phyloP scores from a whole-genome alignment of 2,329 filamentous ascomycete species.

The Didymella keratinophila region DNA sequence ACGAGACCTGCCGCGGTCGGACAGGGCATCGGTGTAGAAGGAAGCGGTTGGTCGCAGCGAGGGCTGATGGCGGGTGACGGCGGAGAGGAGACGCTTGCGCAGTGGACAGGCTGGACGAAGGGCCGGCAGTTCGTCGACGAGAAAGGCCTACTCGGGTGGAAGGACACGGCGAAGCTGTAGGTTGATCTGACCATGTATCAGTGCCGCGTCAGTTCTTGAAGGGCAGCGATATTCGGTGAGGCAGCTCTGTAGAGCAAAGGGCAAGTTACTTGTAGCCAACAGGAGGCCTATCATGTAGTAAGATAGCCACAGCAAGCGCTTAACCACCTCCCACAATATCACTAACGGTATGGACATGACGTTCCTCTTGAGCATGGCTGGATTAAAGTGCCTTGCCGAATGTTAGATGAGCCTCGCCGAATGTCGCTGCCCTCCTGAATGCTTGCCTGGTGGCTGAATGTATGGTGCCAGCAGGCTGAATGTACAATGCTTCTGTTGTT shows the following conservation, averaged over 20 bases:
- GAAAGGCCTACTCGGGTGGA: constrained; percentile 50
- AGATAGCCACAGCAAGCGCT: no score
- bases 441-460: not conserved
- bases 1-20: constrained; percentile 58
- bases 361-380: no score
- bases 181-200: not conserved
- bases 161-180: constrained; percentile 51
- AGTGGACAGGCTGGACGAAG: constrained; percentile 80
- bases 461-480: constrained; percentile 14
- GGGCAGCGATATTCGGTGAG: no score
- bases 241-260: no score
- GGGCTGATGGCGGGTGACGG: constrained; percentile 72
- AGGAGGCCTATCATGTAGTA: no score
- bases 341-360: no score
- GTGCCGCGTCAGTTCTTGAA: not conserved
- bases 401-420: no score
- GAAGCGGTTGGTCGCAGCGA: constrained; percentile 70
- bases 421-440: no score
- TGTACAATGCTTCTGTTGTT: constrained; percentile 25
- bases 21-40: constrained; percentile 70
- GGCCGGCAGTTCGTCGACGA: constrained; percentile 74
- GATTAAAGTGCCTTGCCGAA: no score
- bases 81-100: constrained; percentile 71
- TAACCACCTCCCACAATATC: no score
- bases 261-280: no score